Base-by-base conservation (phyloP, 2,329 filamentous ascomycete genomes). In the Parastagonospora nodorum region DNA sequence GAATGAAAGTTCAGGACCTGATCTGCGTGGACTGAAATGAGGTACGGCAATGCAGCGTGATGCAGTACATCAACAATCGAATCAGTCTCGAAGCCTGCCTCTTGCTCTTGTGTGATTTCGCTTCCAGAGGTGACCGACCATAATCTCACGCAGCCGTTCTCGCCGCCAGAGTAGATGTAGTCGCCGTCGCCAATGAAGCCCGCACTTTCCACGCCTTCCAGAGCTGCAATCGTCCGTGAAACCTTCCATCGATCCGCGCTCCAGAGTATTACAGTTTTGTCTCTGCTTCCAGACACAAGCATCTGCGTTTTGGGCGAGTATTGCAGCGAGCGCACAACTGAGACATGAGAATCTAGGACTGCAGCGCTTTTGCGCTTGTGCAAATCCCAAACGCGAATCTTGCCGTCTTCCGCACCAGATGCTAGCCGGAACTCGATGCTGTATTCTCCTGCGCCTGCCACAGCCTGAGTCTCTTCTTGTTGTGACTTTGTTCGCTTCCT, bases 191-290 rank as follows among this genome's bases (percentile, higher is more conserved):
- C 81, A 11, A 95, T 68, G 66, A 97, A 97, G 0, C 91, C 91
- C 8, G 87, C 89, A 3, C 86, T 84, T 73, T 99, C 94, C 28
- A 97, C 81, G 31, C 88, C 85, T 73, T 99, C 94, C 31, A 95
- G 80, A 15, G 92, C 89, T 10, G 91, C 92, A 36, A 94, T 86
- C 0, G 95, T 88, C 54, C 88, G 88, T 59, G 87, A 83, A 37
- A 86, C 78, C 74, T 92, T 93, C 92, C 94, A 99, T 16, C 87
- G 91, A 58, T 79, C 84, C 15, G 88, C 83, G 74, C 96, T 89
- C 93, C 94, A 99, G 74, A 95, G 83, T 55, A 94, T 94, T 47
- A 94, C 84, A 0, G 94, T 97, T 77, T 96, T 95, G 77, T 99
- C 94, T 75, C 94, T 84, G 69, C 92, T 89, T 15, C 86, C 91